Evolutionary conservation across 1,284 basidiomycete genomes (phyloP), one percentile per base, ranked within the genome.

Genomic region (Chalciporus piperatoides): DNA sequence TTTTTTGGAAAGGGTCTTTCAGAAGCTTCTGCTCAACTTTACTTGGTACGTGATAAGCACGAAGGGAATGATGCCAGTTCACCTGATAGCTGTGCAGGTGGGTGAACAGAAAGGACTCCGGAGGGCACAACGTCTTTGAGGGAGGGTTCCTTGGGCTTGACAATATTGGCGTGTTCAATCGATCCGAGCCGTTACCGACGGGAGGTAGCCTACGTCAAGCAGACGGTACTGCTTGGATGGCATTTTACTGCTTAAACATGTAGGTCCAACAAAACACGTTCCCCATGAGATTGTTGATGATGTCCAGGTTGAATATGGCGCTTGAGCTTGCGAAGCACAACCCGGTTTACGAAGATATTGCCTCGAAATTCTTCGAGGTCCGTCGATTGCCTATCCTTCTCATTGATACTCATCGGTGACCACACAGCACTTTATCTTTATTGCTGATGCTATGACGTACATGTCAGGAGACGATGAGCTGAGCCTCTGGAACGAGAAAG

Each of bases 171-270:
- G 84, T 92, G 6, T 99, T 99, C 79, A 99, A 99, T 73, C 89
- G 96, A 46, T 97, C 94, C 3, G 96, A 99, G 70, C 91, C 92
- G 19, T 72, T 98, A 36, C 95, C 95, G 5, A 97, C 94, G 1
- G 96, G 95, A 42, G 93, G 93, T 9, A 79, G 71, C 11, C 76
- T 99, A 49, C 92, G 95, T 47, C 96, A 99, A 71, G 93, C 96
- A 7, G 96, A 98, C 68, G 96, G 95, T 14, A 98, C 96, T 5
- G 92, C 94, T 0, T 98, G 96, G 96, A 99, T 99, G 96, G 95
- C 92, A 24, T 98, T 98, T 75, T 99, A 96, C 69, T 92, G 86
- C 59, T 72, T 98, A 53, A 96, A 96, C 64, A 98, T 98, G 94
- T 89, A 56, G 61, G 79, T 57, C 24, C 38, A 27, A 10, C 28